These are phyloP conservation scores for Boletus austroedulis DNA, from an alignment of 1,284 basidiomycete genomes.

Conservation along the genomic window DNA sequence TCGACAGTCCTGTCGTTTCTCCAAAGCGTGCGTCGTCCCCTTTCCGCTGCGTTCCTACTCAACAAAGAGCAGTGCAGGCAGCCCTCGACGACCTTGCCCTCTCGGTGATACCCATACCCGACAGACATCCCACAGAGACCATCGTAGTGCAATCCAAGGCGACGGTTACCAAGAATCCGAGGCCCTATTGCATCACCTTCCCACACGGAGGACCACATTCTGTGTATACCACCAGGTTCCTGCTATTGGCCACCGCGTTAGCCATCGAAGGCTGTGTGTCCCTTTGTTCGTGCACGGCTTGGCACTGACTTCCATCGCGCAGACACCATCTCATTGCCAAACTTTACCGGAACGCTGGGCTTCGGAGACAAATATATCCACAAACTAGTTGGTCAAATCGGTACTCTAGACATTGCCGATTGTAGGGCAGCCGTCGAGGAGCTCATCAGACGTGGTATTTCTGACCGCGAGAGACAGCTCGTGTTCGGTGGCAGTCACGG, in stretches of 20 bases:
- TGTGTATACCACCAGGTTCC: slow-evolving; percentile 45
- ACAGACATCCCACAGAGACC: slow-evolving; percentile 46
- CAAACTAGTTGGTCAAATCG: slow-evolving; percentile 51
- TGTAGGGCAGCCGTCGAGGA: slow-evolving; percentile 50
- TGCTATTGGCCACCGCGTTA: slow-evolving; percentile 37
- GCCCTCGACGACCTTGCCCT: slow-evolving; percentile 15
- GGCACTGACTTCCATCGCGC: background rate
- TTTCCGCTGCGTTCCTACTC: too few species aligned
- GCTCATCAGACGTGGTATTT: slow-evolving; percentile 47
- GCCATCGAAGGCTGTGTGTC: slow-evolving; percentile 57
- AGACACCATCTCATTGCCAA: slow-evolving; percentile 58
- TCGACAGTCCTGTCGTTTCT: too few species aligned
- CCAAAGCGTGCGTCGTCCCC: too few species aligned
- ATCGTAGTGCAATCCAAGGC: slow-evolving; percentile 41
- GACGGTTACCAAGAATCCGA: slow-evolving; percentile 9
- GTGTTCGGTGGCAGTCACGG: slow-evolving; percentile 67
- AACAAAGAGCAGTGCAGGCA: background rate
- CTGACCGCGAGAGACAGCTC: slow-evolving; percentile 48
- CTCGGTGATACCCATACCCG: slow-evolving; percentile 44
- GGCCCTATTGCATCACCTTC: slow-evolving; percentile 42
- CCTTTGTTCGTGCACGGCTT: background rate
- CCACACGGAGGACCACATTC: slow-evolving; percentile 68
- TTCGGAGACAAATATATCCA: slow-evolving; percentile 25
- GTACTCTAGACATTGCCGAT: slow-evolving; percentile 61
- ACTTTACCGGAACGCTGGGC: slow-evolving; percentile 66